Evolutionary conservation across 148 eudicot species (phyloP), one percentile per base, ranked within the genome.

Genomic region (Oxyria digyna): DNA sequence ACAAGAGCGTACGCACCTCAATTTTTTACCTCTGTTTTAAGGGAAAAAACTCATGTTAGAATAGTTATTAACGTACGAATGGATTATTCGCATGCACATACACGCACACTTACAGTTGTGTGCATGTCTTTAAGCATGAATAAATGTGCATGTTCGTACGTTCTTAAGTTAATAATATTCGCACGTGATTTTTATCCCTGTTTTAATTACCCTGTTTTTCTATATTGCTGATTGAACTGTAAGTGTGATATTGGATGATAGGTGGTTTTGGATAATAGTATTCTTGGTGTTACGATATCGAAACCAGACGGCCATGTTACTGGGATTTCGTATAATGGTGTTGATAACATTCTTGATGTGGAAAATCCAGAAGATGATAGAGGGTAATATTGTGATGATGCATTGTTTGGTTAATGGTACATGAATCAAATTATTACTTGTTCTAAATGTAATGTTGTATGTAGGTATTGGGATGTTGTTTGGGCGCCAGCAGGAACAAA

Each of bases 381-480:
- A 80, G 99, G 99, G 99, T 95, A 72, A 73, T 70, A 32, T 5
- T 0, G 41, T 38, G 8, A 38, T 35, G 6, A 35, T 35, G n/a
- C n/a, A n/a, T n/a, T 6, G 3, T 38, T 38, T 38, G 4, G 41
- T 1, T 38, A 0, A 38, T 38, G 41, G 41, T 38, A 3, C n/a
- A n/a, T n/a, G n/a, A n/a, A n/a, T n/a, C n/a, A n/a, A n/a, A n/a
- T 35, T 35, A 35, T 35, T 35, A 3, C 3, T 35, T 35, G 6
- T 35, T 6, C 3, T 35, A 35, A 2, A 35, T 35, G 3, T 2
- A 3, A 17, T 67, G 1, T 18, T 7, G 1, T 8, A 8, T 70
- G 11, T 11, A 71, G 98, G 71, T 94, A 94, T 62, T 94, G 97
- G 98, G 97, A 94, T 72, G 78, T 94, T 62, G 79, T 86, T n/a